Conservation (phyloP, 371 early-diverging fungal genomes). For the Syncephalastrum sp. region DNA sequence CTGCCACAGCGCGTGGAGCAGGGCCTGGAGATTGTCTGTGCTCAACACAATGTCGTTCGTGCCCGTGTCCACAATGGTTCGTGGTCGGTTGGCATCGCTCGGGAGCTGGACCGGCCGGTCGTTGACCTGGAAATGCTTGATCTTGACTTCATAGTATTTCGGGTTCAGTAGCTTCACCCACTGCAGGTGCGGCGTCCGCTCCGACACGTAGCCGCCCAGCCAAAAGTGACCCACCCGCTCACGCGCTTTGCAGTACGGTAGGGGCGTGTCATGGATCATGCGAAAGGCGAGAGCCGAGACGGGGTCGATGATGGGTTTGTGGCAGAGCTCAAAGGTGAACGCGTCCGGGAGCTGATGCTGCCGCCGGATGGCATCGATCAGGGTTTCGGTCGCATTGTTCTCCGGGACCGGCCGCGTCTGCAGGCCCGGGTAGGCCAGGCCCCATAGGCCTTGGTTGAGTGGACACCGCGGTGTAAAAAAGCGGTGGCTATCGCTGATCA, state of each 20-base stretch:
- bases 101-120: constrained; percentile 20
- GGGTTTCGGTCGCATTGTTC: constrained; percentile 3
- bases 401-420: constrained; percentile 12
- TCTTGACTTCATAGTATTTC: constrained; percentile 35
- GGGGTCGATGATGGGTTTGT: constrained; percentile 5
- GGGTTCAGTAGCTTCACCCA: constrained; percentile 21
- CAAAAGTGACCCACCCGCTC: constrained; percentile 16
- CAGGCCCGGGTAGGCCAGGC: constrained; percentile 15
- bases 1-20: constrained; percentile 29
- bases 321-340: constrained; percentile 16
- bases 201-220: constrained; percentile 13
- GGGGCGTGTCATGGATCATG: not conserved
- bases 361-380: constrained; percentile 12
- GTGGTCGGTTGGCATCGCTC: constrained; percentile 29
- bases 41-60: constrained; percentile 33
- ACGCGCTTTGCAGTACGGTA: not conserved
- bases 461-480: constrained; percentile 15
- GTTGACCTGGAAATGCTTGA: constrained; percentile 39
- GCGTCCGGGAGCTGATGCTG: constrained; percentile 9
- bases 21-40: constrained; percentile 27
- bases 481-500: constrained; percentile 3
- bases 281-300: constrained; percentile 3
- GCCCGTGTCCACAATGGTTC: constrained; percentile 40
- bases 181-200: not conserved
- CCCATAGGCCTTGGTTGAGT: constrained; percentile 20